Percentiles rank a stretch among this genome's conserved stretches.
Evolutionary conservation across 2,329 filamentous ascomycete species (phyloP).

Genomic region (Fusarium kyushuense): DNA sequence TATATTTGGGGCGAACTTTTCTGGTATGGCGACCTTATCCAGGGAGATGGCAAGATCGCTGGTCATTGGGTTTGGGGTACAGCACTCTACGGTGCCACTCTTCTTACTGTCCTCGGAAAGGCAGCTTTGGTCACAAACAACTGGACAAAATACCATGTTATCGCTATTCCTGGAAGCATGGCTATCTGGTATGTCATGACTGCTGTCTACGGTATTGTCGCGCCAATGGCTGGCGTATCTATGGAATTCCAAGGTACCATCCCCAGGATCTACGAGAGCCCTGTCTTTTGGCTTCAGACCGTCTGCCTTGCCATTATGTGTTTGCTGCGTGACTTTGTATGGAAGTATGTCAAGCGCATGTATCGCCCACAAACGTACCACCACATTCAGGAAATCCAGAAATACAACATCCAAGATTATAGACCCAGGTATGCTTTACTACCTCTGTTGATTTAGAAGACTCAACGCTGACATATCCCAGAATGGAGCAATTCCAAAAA

Average conservation of each 20-base stretch:
- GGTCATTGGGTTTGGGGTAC: constrained; percentile 99
- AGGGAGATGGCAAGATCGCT: constrained; percentile 81
- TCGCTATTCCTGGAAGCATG: constrained; percentile 95
- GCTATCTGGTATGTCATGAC: constrained; percentile 91
- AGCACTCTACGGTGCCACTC: constrained; percentile 91
- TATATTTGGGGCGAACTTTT: constrained; percentile 87
- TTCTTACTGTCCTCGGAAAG: constrained; percentile 93
- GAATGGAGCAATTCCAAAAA: constrained; percentile 99
- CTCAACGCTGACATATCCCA: constrained; percentile 52
- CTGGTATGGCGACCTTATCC: constrained; percentile 82
- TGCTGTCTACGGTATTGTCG: constrained; percentile 86
- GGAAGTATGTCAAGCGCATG: constrained; percentile 99
- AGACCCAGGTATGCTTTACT: constrained; percentile 77
- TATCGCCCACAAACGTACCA: constrained; percentile 96
- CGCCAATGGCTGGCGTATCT: constrained; percentile 84
- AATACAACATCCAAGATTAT: constrained; percentile 99
- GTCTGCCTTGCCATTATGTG: constrained; percentile 83
- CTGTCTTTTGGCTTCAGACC: constrained; percentile 93
- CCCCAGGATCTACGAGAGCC: constrained; percentile 81
- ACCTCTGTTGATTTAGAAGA: neutral
- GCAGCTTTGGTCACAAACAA: constrained; percentile 95
- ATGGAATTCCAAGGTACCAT: constrained; percentile 88
- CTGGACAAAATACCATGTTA: constrained; percentile 98
- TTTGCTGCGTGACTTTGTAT: constrained; percentile 87
- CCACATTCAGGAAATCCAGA: constrained; percentile 99